Base-by-base conservation (phyloP, 257 asterid genomes). In the Prunella vulgaris region DNA sequence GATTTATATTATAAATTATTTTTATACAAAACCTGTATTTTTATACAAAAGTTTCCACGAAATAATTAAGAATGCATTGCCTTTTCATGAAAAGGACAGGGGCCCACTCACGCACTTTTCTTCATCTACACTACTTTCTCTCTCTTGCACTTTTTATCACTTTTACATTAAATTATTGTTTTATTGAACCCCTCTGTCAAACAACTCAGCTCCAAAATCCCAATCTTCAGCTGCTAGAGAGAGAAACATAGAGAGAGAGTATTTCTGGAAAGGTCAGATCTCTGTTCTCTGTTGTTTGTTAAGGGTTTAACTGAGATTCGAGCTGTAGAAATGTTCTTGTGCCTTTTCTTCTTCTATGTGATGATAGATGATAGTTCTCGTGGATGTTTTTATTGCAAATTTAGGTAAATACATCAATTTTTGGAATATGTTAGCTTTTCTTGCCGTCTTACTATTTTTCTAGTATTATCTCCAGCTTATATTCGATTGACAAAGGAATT, bases 61-160 rank as follows among this genome's bases (percentile, higher is more conserved):
- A 53, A 54, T 10, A 21, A 54, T 1, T 0, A 69, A 40, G 2
- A 4, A 12, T 15, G 30, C 10, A 53, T 72, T 22, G 62, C 54
- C 37, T 70, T 63, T 69, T 74, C 52, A 57, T 69, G 87, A 80
- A 78, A 76, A 71, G 59, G 80, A 76, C 71, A 71, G 73, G 79
- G 78, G n/a, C 84, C 86, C 80, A 82, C 86, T 68, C 75, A 49
- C 68, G 21, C 60, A 65, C 72, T 42, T 72, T 70, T 61, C 74
- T 15, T 63, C 60, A 24, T 59, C 56, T 15, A 32, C 38, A 10
- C 20, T 14, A 22, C 67, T 58, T 74, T 76, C 81, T 79, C 80
- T 75, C 80, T 75, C 73, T 40, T 69, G 71, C 79, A 64, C 79
- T 81, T 75, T 83, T 77, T 77, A 77, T 75, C 83, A 64, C 82